Percentiles rank a stretch among this genome's conserved stretches.
phyloP scores from a whole-genome alignment of 179 eudicot genomes.

The Monotropa hypopitys region DNA sequence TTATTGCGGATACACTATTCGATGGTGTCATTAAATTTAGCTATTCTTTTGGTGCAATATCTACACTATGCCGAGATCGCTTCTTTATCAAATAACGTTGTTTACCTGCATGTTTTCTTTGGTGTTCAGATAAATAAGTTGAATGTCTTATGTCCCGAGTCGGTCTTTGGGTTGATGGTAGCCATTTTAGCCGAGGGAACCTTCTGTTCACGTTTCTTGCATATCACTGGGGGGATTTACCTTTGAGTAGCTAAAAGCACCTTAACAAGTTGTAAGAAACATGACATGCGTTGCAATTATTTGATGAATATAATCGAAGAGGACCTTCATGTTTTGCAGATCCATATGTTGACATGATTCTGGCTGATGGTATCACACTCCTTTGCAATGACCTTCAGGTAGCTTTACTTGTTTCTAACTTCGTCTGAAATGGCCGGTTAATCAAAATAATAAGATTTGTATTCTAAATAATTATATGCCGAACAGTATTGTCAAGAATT shows the following conservation, averaged over 20 bases:
- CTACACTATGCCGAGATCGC: neutral
- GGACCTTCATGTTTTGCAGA: slow-evolving; percentile 29
- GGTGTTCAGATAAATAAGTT: neutral
- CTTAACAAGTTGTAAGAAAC: neutral
- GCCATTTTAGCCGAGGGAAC: neutral
- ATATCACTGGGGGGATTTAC: neutral
- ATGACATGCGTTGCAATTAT: neutral
- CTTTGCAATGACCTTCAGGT: slow-evolving; percentile 92
- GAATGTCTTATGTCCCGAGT: neutral
- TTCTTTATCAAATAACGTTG: neutral
- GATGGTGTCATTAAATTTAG: neutral
- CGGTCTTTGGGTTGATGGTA: neutral
- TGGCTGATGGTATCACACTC: slow-evolving; percentile 74
- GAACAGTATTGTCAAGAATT: neutral
- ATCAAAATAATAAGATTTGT: neutral
- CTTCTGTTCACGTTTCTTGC: neutral
- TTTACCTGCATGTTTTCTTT: neutral
- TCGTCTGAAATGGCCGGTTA: neutral
- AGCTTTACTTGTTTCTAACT: slow-evolving; percentile 1
- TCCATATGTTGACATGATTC: slow-evolving; percentile 75
- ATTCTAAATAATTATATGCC: neutral
- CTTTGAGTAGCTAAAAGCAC: neutral
- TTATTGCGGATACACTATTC: neutral
- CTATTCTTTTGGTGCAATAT: neutral
- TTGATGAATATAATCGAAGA: neutral